Base-by-base conservation (phyloP, 257 asterid genomes). In the Gentiana dahurica region DNA sequence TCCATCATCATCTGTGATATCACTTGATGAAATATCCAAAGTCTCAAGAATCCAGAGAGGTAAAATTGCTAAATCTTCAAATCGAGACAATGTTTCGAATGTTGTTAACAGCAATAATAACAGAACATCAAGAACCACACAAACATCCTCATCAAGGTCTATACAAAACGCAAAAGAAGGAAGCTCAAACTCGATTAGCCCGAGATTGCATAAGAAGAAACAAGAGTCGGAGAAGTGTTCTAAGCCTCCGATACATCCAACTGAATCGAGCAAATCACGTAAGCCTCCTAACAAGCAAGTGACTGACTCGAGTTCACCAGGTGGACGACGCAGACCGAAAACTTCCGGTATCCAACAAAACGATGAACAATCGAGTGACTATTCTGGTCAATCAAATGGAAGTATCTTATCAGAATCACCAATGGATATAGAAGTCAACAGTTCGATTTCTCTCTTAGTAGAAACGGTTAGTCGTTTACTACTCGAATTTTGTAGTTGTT, bases 161-260 rank as follows among this genome's bases (percentile, higher is more conserved):
- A 76, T 73, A 49, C 81, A 68, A 57, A 55, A 58, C 44, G 63
- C 74, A 6, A 85, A 76, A 66, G 94, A 84, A 49, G 81, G 65
- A 66, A 70, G 65, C 68, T 59, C 61, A 32, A 77, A 72, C 61
- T 78, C 85, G 33, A 70, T 71, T 66, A 83, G 95, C 57, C 96
- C 96, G 13, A 79, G 95, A 73, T 47, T 77, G 78, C 79, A 78
- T 64, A 87, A 76, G 81, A 81, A 85, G 77, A 85, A 67, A 70
- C 61, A 68, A 12, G 95, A 87, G 60, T 55, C 71, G 46, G 98
- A 91, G 61, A 87, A 66, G 67, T 65, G 82, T 67, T 76, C 79
- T 51, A 81, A 82, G 59, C 88, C 94, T 5, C 95, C 94, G 34
- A 68, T 77, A 13, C 81, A 85, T 36, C 81, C 92, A 44, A 75